Percentiles rank a stretch among this genome's conserved stretches.
phyloP scores from a whole-genome alignment of 441 rosid species.

The Metrosideros polymorpha region DNA sequence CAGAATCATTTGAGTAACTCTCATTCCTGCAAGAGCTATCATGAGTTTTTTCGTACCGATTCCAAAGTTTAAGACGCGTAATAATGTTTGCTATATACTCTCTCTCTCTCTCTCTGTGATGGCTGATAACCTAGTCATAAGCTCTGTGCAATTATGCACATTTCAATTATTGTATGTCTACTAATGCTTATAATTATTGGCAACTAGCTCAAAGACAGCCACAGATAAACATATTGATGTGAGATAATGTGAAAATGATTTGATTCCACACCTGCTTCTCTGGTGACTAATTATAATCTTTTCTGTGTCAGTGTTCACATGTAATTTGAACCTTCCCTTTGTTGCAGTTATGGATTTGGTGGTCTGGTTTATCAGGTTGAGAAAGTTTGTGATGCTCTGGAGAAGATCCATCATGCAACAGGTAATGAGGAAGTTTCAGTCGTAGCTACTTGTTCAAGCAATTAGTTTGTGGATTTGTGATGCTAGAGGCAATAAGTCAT shows the following conservation, averaged over 20 bases:
- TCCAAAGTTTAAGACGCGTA: background rate
- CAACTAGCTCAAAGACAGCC: background rate
- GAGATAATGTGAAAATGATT: background rate
- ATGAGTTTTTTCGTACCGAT: background rate
- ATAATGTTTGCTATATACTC: background rate
- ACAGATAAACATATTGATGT: background rate
- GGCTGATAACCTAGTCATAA: too few relatives aligned
- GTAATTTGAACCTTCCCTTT: background rate
- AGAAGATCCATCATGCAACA: background rate
- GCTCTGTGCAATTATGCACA: too few relatives aligned
- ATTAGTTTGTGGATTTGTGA: background rate
- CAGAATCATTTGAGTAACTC: background rate
- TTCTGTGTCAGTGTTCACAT: background rate
- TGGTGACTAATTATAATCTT: background rate
- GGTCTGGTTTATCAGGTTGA: background rate
- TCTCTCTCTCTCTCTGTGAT: too few relatives aligned
- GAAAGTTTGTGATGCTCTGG: background rate
- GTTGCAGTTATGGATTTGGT: background rate
- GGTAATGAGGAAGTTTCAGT: background rate
- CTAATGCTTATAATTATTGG: background rate
- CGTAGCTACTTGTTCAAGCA: background rate
- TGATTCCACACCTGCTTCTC: too few relatives aligned
- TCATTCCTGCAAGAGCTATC: background rate
- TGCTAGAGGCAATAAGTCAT: background rate
- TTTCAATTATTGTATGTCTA: background rate